Percentiles rank a stretch among this genome's conserved stretches.
phyloP scores from a whole-genome alignment of 1,284 basidiomycete genomes.

The Gomphus sp. region DNA sequence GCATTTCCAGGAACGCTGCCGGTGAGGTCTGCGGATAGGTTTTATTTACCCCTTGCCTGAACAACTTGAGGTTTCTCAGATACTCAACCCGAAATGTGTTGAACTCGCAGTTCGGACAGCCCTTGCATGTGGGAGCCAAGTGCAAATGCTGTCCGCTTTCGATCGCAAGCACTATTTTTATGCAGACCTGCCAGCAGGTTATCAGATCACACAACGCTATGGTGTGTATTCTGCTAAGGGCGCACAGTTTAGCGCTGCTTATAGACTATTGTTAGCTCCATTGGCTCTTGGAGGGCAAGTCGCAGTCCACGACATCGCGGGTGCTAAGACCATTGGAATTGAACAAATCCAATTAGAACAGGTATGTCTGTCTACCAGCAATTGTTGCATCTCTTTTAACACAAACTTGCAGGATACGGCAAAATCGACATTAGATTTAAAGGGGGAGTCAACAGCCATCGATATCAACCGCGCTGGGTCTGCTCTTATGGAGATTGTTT shows the following conservation, averaged over 20 bases:
- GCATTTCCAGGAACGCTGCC: conserved; percentile 92
- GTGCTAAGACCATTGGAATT: conserved; percentile 56
- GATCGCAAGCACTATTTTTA: conserved; percentile 99
- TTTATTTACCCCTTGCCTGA: not conserved
- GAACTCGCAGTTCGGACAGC: conserved; percentile 78
- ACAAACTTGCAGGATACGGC: conserved; percentile 76
- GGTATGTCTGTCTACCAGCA: conserved; percentile 33
- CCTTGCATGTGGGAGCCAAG: conserved; percentile 65
- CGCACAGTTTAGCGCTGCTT: not conserved
- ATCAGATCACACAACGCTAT: conserved; percentile 97
- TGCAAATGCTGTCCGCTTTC: conserved; percentile 75
- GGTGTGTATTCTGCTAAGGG: conserved; percentile 31
- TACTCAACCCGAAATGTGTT: conserved; percentile 72
- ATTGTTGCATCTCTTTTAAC: not conserved
- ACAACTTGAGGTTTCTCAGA: conserved; percentile 33
- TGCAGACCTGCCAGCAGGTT: conserved; percentile 87
- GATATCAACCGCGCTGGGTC: conserved; percentile 90
- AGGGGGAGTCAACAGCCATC: conserved; percentile 52
- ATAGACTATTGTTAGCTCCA: conserved; percentile 43
- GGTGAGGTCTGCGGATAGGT: conserved; percentile 34
- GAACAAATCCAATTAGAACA: conserved; percentile 96
- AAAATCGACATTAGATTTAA: conserved; percentile 69
- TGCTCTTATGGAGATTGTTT: conserved; percentile 94
- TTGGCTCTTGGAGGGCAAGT: conserved; percentile 60
- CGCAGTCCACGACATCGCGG: conserved; percentile 4